Conservation (phyloP, 306 rosid genomes). For the Urtica urens region DNA sequence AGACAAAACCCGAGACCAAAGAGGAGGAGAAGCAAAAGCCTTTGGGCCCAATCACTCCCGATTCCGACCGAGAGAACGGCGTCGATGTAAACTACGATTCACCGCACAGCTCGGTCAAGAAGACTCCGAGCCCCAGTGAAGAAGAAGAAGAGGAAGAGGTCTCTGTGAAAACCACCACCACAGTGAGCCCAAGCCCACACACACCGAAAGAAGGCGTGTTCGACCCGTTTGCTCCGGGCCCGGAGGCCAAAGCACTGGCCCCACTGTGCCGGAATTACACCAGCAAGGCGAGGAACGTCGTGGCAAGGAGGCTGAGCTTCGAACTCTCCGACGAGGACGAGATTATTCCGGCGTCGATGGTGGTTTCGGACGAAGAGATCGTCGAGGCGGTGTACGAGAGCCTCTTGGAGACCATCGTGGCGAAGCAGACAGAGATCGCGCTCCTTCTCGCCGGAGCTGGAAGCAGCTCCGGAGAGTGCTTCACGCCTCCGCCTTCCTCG, state of each 20-base stretch:
- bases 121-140: constrained; percentile 13
- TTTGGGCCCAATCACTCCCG: constrained; percentile 58
- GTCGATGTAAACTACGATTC: constrained; percentile 24
- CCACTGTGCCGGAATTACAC: constrained; percentile 36
- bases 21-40: constrained; percentile 9
- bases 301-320: constrained; percentile 51
- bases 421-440: constrained; percentile 29
- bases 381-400: constrained; percentile 39
- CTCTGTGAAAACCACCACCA: no score
- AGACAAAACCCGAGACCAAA: constrained; percentile 12
- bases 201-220: constrained; percentile 60
- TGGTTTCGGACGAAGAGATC: constrained; percentile 50
- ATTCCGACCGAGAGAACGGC: constrained; percentile 40
- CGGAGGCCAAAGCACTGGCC: constrained; percentile 33
- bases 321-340: constrained; percentile 12
- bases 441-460: constrained; percentile 18
- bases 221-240: constrained; percentile 66
- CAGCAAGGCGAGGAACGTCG: constrained; percentile 19
- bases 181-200: constrained; percentile 32
- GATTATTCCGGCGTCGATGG: constrained; percentile 14
- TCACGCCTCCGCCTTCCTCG: constrained; percentile 46
- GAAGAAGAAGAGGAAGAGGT: constrained; percentile 15
- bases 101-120: constrained; percentile 34
- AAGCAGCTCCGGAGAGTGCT: constrained; percentile 26
- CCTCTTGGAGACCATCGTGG: constrained; percentile 54